Evolutionary conservation across 371 early-diverging fungal species (phyloP), one percentile per base, ranked within the genome.

Genomic region (Apophysomyces sp.): DNA sequence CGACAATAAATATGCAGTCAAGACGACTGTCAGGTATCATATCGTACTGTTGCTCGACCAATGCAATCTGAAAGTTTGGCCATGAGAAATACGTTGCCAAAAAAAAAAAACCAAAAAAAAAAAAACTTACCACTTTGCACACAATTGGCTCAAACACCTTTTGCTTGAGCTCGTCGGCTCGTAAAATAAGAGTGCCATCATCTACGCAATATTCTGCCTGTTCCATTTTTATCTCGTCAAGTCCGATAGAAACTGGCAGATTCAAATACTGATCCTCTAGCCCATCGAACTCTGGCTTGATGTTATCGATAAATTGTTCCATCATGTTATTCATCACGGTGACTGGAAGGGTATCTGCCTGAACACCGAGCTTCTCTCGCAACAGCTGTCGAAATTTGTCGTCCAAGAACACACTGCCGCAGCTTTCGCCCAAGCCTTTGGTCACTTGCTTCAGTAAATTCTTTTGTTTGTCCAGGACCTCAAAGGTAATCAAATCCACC

Each of bases 371-470:
- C 51, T 78, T 80, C 36, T 68, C 68, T 29, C 71, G 57, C 57
- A 85, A 44, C 36, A 81, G 71, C 7, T 63, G 57, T 4, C 61
- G 69, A 63, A 83, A 81, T 16, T 74, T 67, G 4, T 78, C 60
- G 65, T 85, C 86, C 60, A 85, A 55, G 56, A 83, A 85, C 26
- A 81, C 73, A 32, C 82, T 82, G 6, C 86, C 86, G 30, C 86
- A 85, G 15, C 81, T 78, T 29, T 81, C 82, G n/a, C 86, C 83
- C n/a, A 79, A 73, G n/a, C 86, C 86, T 56, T 82, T 79, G 36
- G 86, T 82, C 21, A 82, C 71, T 60, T 85, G 84, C 26, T 80
- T 79, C 8, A 85, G 66, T 18, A 74, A 62, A 16, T 78, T 62
- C 55, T 62, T 55, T 51, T 62, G 41, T 70, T 60, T 32, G 60